Base-by-base conservation (phyloP, 371 early-diverging fungal species). In the Mucor mucedo region DNA sequence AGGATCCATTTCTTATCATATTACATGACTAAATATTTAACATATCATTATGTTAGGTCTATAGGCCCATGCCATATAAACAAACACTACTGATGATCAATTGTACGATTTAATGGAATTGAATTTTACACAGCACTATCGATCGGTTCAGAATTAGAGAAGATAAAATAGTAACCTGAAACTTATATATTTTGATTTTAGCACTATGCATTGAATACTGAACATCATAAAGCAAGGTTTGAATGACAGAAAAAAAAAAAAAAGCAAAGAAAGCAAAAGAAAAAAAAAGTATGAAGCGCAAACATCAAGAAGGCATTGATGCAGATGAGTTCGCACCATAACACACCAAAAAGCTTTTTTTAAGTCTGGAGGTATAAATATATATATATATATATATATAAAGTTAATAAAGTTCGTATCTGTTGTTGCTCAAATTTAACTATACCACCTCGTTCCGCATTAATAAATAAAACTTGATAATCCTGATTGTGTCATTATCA, bases 221-320 rank as follows among this genome's bases (percentile, higher is more conserved):
- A 28, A 58, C 49, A 58, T 32, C 2, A 60, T 60, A 2, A 60
- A 60, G 41, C 50, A 38, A n/a, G 40, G 40, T 40, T 27, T 60
- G 2, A 60, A 60, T 50, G 60, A 61, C 35, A 53, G 54, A 35
- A 61, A 61, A 21, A 54, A 61, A 45, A 35, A 61, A 61, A 21
- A 54, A 61, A 45, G 28, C 2, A 61, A 61, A 38, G 21, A 21
- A 21, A 21, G 1, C 21, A 21, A 21, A 21, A 21, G 21, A 21
- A 21, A 21, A 21, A 21, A 61, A 61, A 61, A 54, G 62, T 4
- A 61, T 61, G 62, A 61, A 61, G 38, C 32, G 62, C 52, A 61
- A 61, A 33, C 11, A 52, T 8, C 32, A 52, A 60, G 59, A 60
- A 41, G 60, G 30, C 1, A 7, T 14, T 30, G 47, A 45, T 29